Evolutionary conservation across 305 asterid genomes (phyloP).

Genomic region (Striga hermonthica): DNA sequence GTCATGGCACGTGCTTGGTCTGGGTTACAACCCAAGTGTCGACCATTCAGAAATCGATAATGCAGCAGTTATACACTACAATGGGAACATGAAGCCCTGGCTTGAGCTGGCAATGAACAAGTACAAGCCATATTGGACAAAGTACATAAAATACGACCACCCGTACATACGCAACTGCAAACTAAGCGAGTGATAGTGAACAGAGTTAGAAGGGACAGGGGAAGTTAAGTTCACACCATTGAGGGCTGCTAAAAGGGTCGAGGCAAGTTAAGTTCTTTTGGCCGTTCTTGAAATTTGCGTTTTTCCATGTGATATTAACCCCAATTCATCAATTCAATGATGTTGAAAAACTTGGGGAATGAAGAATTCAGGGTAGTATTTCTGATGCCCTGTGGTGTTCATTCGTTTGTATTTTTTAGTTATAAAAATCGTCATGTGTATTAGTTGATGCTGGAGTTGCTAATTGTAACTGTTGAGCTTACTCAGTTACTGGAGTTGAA

Average conservation of each 20-base stretch:
- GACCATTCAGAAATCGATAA: conserved; percentile 76
- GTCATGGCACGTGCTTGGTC: conserved; percentile 98
- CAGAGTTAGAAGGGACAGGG: not conserved
- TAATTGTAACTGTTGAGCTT: conserved; percentile 37
- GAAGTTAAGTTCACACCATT: conserved; percentile 13
- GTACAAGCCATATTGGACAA: conserved; percentile 89
- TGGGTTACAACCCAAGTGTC: conserved; percentile 92
- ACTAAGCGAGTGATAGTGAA: conserved; percentile 51
- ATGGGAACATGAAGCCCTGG: conserved; percentile 99
- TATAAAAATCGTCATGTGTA: conserved; percentile 28
- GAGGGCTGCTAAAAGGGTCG: conserved; percentile 28
- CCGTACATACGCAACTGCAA: conserved; percentile 77
- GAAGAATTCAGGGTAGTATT: conserved; percentile 24
- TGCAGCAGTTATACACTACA: conserved; percentile 93
- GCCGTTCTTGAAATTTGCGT: conserved; percentile 25
- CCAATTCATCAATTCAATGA: conserved; percentile 36
- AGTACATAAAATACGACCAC: conserved; percentile 79
- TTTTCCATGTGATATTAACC: conserved; percentile 34
- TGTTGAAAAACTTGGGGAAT: conserved; percentile 26
- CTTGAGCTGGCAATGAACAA: conserved; percentile 91
- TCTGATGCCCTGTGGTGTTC: conserved; percentile 20
- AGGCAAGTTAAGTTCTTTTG: conserved; percentile 22
- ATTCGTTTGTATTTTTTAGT: conserved; percentile 24
- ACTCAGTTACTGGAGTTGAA: conserved; percentile 27
- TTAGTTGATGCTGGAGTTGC: conserved; percentile 25